Evolutionary conservation across 1,139 yeast species (phyloP), one percentile per base, ranked within the genome.

Genomic region (Meyerozyma sp.): DNA sequence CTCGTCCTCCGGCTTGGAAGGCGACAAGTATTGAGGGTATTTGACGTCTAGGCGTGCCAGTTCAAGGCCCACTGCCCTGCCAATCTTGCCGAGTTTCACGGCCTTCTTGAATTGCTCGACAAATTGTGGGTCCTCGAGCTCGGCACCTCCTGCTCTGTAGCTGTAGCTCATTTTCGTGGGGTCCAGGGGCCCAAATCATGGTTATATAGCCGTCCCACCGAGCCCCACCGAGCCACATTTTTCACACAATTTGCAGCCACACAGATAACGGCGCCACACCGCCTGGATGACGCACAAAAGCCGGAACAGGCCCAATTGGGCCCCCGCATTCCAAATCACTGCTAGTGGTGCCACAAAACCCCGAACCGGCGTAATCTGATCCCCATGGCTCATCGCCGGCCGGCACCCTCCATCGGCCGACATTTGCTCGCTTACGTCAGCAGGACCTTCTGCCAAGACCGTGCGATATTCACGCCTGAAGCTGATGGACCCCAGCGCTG

Each of bases 11-110:
- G 49, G 40, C 18, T 49, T 46, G 42, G 49, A 49, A 3, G 53
- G 49, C 4, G 50, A 50, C 40, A 59, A 55, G 40, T 44, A 61
- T 41, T 58, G 58, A 1, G 64, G 64, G 44, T 58, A 61, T 47
- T 57, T 57, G 42, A 57, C 43, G 36, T 41, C 42, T 34, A 49
- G 49, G 27, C 50, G 50, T 29, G 48, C 53, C 14, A 48, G 48
- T 7, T 45, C 50, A 32, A 53, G 36, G 14, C 44, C 46, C 2
- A 23, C 18, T 5, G 37, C 37, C 37, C 26, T 8, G 25, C 9
- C 26, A 7, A 34, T 9, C 14, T 34, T 34, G 14, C 37, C 37
- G 2, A 34, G 16, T 18, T 34, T 34, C 13, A 34, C 4, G 4
- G 37, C 37, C 26, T 21, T 18, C 14, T 34, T 34, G 26, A 34